Conservation (phyloP, 768 basidiomycete genomes). For the Xanthoconium purpureum region DNA sequence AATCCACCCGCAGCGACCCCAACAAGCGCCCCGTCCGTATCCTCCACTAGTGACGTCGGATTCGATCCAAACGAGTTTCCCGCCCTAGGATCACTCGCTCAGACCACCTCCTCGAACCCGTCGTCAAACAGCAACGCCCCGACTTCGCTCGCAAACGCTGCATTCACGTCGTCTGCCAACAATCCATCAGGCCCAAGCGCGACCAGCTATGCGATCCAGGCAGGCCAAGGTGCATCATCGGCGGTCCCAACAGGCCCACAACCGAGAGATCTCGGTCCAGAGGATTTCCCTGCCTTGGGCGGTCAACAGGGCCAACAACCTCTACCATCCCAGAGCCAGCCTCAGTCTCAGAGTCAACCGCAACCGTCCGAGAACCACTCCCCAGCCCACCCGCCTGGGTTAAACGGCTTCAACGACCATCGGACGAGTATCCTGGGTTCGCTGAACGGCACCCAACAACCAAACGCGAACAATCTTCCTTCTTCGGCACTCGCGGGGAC, state of each 20-base stretch:
- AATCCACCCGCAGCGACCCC: conserved; percentile 37
- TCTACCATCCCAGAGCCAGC: conserved; percentile 26
- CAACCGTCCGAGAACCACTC: conserved; percentile 33
- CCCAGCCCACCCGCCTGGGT: conserved; percentile 64
- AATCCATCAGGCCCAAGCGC: conserved; percentile 33
- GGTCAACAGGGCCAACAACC: conserved; percentile 47
- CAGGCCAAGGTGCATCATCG: conserved; percentile 48
- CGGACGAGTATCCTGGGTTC: conserved; percentile 57
- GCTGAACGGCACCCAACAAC: conserved; percentile 33
- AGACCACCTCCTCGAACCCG: conserved; percentile 40
- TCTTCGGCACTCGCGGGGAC: conserved; percentile 38
- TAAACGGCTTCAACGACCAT: conserved; percentile 62
- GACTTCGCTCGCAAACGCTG: conserved; percentile 16
- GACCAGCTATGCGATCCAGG: conserved; percentile 82
- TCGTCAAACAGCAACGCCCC: conserved; percentile 34
- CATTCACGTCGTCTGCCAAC: conserved; percentile 26
- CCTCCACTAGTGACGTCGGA: conserved; percentile 70
- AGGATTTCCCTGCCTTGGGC: conserved; percentile 87
- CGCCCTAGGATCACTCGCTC: conserved; percentile 69
- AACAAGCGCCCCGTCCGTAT: conserved; percentile 55
- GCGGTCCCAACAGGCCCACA: conserved; percentile 10
- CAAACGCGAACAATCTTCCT: conserved; percentile 15
- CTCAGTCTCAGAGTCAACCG: conserved; percentile 29
- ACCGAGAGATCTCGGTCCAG: conserved; percentile 60
- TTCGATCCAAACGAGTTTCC: conserved; percentile 87